Evolutionary conservation across 768 basidiomycete species (phyloP).

Genomic region (Podaxis mareebaensis): DNA sequence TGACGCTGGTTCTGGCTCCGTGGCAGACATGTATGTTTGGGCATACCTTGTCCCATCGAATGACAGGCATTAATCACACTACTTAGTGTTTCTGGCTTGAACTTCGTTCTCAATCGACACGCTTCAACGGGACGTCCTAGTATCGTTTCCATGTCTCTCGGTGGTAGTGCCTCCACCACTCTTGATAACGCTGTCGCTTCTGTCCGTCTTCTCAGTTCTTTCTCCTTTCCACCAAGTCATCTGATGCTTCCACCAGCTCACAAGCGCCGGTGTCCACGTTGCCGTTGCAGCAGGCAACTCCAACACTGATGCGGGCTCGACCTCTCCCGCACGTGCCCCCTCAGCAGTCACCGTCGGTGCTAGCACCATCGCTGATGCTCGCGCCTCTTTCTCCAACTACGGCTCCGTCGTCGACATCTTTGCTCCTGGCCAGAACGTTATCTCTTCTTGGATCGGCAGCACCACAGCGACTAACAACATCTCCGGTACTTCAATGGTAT

Average conservation of each 20-base stretch:
- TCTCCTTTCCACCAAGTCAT: background rate
- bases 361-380: constrained; percentile 29
- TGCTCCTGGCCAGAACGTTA: constrained; percentile 32
- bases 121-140: constrained; percentile 24
- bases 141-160: constrained; percentile 35
- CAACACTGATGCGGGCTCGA: constrained; percentile 25
- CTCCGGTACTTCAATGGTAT: constrained; percentile 30
- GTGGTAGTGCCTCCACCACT: constrained; percentile 25
- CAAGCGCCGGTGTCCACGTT: constrained; percentile 30
- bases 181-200: constrained; percentile 32
- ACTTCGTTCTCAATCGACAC: constrained; percentile 27
- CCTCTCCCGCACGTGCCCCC: constrained; percentile 33
- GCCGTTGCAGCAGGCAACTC: constrained; percentile 33
- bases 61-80: background rate
- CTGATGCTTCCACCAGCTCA: constrained; percentile 22
- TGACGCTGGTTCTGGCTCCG: constrained; percentile 28
- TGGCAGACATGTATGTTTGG: constrained; percentile 20
- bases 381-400: constrained; percentile 36
- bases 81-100: constrained; percentile 27
- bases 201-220: constrained; percentile 13
- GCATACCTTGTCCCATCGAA: background rate
- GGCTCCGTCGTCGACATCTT: constrained; percentile 36
- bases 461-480: constrained; percentile 26
- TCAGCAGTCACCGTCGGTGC: constrained; percentile 36
- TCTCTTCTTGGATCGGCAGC: constrained; percentile 27